Evolutionary conservation across 352 stramenopile genomes (phyloP).

Genomic region (Phytophthora aleatoria): DNA sequence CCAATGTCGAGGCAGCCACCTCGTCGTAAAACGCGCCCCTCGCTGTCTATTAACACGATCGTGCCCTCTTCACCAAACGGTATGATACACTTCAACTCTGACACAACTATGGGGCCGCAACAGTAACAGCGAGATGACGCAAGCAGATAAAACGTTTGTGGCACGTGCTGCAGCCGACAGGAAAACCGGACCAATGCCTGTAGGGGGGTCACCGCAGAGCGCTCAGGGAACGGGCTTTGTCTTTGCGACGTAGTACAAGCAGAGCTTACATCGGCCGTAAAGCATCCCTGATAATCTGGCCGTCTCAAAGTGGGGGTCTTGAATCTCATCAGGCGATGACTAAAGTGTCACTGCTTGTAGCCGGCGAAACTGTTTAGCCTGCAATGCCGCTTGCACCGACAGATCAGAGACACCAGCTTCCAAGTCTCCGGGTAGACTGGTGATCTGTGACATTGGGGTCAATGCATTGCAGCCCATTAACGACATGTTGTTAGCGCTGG

Average conservation of each 20-base stretch:
- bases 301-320: too few species aligned
- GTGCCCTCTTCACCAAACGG: too few species aligned
- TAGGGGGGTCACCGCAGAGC: slow-evolving; percentile 72
- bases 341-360: slow-evolving; percentile 22
- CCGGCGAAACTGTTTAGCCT: slow-evolving; percentile 32
- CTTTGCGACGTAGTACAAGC: slow-evolving; percentile 77
- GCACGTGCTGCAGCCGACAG: too few species aligned
- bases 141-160: too few species aligned
- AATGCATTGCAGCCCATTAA: slow-evolving; percentile 5
- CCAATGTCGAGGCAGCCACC: slow-evolving; percentile 58
- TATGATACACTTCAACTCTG: too few species aligned
- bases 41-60: slow-evolving; percentile 9
- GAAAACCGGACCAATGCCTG: slow-evolving; percentile 72
- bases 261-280: slow-evolving; percentile 82
- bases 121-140: too few species aligned
- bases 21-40: slow-evolving; percentile 5
- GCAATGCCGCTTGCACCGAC: slow-evolving; percentile 32
- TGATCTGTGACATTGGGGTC: neutral
- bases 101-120: too few species aligned
- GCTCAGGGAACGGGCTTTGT: slow-evolving; percentile 60
- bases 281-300: slow-evolving; percentile 62
- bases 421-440: slow-evolving; percentile 15
- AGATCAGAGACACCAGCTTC: slow-evolving; percentile 29
- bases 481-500: neutral
- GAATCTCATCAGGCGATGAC: neutral